Percentiles rank a stretch among this genome's conserved stretches.
phyloP scores from a whole-genome alignment of 1,284 basidiomycete genomes.

The Cryptococcus amylolentus region DNA sequence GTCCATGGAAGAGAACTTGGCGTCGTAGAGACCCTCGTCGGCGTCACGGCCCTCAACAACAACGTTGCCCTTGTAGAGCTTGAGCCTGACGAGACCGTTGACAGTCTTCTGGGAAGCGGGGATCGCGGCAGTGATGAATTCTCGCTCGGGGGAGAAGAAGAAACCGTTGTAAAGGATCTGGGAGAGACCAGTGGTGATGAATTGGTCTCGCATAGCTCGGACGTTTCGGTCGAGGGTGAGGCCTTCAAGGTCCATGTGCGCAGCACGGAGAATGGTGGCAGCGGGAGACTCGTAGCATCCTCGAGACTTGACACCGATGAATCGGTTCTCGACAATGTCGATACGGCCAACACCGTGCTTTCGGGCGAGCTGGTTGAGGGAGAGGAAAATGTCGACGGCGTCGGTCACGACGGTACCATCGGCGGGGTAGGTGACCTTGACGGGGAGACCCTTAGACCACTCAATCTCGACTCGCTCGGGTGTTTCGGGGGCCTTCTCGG shows the following conservation, averaged over 20 bases:
- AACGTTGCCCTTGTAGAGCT: constrained; percentile 95
- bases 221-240: constrained; percentile 97
- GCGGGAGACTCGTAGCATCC: constrained; percentile 98
- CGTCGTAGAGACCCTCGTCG: constrained; percentile 88
- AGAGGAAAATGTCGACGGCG: constrained; percentile 91
- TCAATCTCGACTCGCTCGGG: constrained; percentile 81
- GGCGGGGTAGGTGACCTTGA: constrained; percentile 63
- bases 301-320: constrained; percentile 97
- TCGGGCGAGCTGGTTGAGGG: constrained; percentile 85
- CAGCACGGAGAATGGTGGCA: constrained; percentile 90
- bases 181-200: constrained; percentile 84
- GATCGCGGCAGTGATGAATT: constrained; percentile 85
- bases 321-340: constrained; percentile 99
- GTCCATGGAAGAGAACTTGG: constrained; percentile 97
- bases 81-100: constrained; percentile 85
- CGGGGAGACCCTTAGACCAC: constrained; percentile 80
- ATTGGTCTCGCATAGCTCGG: constrained; percentile 88
- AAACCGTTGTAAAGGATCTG: constrained; percentile 87
- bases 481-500: constrained; percentile 73
- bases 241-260: constrained; percentile 96
- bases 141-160: constrained; percentile 97
- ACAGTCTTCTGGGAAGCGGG: constrained; percentile 93
- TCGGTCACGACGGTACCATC: constrained; percentile 66
- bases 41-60: constrained; percentile 89
- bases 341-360: constrained; percentile 95